A percentile compares a stretch with the other conserved stretches of the same genome.
Conservation (phyloP, 1,284 basidiomycete species). For the Naganishia albida region DNA sequence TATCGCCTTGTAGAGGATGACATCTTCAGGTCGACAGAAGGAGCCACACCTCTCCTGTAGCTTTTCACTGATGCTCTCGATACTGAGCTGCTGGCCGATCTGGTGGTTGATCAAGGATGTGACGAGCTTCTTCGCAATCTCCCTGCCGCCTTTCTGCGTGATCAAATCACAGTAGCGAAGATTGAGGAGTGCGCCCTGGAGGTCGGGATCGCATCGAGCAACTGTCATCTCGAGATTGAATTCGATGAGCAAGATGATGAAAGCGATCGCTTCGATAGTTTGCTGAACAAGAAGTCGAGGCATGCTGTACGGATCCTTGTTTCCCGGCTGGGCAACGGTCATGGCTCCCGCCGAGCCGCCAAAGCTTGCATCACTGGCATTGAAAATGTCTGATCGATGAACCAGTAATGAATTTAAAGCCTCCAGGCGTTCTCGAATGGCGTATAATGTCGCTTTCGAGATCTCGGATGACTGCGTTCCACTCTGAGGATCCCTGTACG, state of each 20-base stretch:
- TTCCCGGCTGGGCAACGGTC: not conserved
- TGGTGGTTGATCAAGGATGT: conserved; percentile 97
- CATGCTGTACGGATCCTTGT: conserved; percentile 24
- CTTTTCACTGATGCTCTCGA: conserved; percentile 93
- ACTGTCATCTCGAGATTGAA: conserved; percentile 70
- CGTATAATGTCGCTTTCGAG: conserved; percentile 7
- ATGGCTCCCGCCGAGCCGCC: conserved; percentile 18
- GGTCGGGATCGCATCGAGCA: conserved; percentile 39
- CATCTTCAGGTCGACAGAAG: conserved; percentile 97
- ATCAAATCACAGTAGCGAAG: conserved; percentile 84
- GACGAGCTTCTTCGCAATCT: conserved; percentile 81
- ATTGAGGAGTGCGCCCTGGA: conserved; percentile 66
- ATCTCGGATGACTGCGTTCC: conserved; percentile 14
- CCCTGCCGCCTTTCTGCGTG: conserved; percentile 76
- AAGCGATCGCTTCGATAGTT: conserved; percentile 88
- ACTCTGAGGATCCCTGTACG: conserved; percentile 20
- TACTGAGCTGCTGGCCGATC: conserved; percentile 91
- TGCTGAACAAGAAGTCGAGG: conserved; percentile 66
- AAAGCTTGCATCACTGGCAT: conserved; percentile 19
- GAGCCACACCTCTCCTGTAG: conserved; percentile 92
- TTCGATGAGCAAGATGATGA: conserved; percentile 86
- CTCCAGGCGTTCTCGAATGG: conserved; percentile 20
- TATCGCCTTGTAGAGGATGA: conserved; percentile 97
- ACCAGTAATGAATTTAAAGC: conserved; percentile 13
- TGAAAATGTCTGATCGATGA: conserved; percentile 25